Percentiles rank a stretch among this genome's conserved stretches.
Conservation (phyloP, 1,284 basidiomycete genomes). For the Papiliotrema laurentii region DNA sequence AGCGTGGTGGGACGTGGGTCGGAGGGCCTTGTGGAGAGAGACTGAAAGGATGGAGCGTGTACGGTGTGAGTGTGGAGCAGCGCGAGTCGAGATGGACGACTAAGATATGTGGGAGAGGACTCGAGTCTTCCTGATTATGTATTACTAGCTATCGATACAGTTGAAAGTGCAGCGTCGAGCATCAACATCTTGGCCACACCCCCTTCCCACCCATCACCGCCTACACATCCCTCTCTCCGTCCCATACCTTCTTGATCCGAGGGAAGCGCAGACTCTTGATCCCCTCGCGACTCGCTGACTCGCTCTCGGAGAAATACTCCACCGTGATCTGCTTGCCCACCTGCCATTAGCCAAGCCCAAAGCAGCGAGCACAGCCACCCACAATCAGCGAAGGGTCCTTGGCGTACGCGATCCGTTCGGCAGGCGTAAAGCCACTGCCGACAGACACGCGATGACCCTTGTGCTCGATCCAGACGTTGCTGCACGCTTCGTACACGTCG, state of each 20-base stretch:
- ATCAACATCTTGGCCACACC: too few species aligned
- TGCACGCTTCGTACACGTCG: conserved; percentile 14
- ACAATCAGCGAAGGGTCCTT: conserved; percentile 33
- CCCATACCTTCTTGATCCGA: conserved; percentile 41
- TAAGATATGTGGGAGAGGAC: too few species aligned
- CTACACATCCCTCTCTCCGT: too few species aligned
- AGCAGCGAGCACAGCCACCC: conserved; percentile 5
- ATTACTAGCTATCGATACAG: too few species aligned
- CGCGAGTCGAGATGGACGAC: too few species aligned
- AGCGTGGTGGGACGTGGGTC: too few species aligned
- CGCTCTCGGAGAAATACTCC: conserved; percentile 43
- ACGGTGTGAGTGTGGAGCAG: too few species aligned
- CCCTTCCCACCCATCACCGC: too few species aligned
- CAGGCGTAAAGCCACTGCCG: conserved; percentile 40
- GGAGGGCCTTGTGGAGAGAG: too few species aligned
- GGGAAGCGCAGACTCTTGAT: conserved; percentile 41
- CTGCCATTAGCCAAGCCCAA: conserved; percentile 7
- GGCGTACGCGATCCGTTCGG: conserved; percentile 38
- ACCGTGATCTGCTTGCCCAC: conserved; percentile 44
- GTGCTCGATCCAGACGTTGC: conserved; percentile 39
- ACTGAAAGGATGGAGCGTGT: too few species aligned
- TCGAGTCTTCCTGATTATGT: too few species aligned
- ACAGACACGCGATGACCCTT: conserved; percentile 36
- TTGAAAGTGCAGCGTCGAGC: too few species aligned
- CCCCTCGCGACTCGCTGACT: conserved; percentile 16